These are phyloP conservation scores for Phialophora chinensis DNA, from an alignment of 2,329 filamentous ascomycete genomes.

Conservation along the genomic window DNA sequence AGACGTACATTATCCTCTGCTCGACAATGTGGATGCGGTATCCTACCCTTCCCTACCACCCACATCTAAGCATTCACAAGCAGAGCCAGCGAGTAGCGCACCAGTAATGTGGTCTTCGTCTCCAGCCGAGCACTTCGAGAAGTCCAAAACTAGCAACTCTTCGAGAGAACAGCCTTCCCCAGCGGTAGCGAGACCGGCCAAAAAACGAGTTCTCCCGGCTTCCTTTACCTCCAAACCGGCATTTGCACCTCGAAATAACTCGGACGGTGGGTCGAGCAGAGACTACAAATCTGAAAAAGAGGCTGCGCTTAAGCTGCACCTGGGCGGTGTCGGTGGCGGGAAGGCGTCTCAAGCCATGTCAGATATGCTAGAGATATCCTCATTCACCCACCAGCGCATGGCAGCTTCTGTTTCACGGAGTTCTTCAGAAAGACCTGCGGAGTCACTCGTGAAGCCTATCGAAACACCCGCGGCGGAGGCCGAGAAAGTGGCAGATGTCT, in stretches of 20 bases:
- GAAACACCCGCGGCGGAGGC: constrained; percentile 34
- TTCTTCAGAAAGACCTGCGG: constrained; percentile 17
- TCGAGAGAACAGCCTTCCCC: constrained; percentile 36
- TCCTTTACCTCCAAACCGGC: constrained; percentile 53
- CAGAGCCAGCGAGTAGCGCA: constrained; percentile 58
- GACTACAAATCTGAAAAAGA: constrained; percentile 17
- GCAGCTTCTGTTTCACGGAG: constrained; percentile 20
- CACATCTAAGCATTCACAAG: constrained; percentile 23
- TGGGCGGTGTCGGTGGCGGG: constrained; percentile 6
- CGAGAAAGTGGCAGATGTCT: constrained; percentile 44
- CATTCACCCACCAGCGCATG: constrained; percentile 24
- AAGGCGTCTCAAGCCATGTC: constrained; percentile 28
- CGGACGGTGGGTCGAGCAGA: background rate
- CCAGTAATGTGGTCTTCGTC: constrained; percentile 74
- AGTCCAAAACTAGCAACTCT: constrained; percentile 17
- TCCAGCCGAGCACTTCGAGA: constrained; percentile 50
- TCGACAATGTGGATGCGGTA: constrained; percentile 37
- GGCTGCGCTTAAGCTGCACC: constrained; percentile 14
- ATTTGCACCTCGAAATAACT: background rate
- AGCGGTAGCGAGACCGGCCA: constrained; percentile 51
- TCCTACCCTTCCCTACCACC: constrained; percentile 48
- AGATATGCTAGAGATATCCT: constrained; percentile 31
- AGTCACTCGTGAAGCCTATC: constrained; percentile 9
- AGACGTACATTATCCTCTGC: constrained; percentile 37
- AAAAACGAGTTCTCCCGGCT: constrained; percentile 68